These are phyloP conservation scores for Torrubiella hemipterigena DNA, from an alignment of 2,329 filamentous ascomycete species.

Conservation along the genomic window DNA sequence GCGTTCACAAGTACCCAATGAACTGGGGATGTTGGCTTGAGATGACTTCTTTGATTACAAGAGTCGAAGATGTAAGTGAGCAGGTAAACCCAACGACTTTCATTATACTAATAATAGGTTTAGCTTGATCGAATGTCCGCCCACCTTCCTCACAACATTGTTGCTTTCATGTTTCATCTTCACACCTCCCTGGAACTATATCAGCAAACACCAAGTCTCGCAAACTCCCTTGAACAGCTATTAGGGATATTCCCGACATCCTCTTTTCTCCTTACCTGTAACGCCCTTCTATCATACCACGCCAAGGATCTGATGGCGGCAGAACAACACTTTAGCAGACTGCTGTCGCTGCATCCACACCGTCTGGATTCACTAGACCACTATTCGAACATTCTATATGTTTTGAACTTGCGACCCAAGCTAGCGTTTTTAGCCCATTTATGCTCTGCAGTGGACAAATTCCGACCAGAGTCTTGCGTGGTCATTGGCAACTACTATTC, in stretches of 20 bases:
- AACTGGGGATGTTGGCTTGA: conserved; percentile 98
- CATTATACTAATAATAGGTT: conserved; percentile 1
- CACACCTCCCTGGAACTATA: conserved; percentile 87
- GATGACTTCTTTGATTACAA: conserved; percentile 66
- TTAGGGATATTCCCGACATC: conserved; percentile 77
- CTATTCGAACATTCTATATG: conserved; percentile 95
- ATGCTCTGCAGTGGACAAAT: conserved; percentile 85
- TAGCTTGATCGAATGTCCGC: conserved; percentile 61
- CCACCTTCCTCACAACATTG: conserved; percentile 76
- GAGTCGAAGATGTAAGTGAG: conserved; percentile 63
- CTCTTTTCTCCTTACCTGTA: conserved; percentile 81
- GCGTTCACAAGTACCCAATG: conserved; percentile 81
- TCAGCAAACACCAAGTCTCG: conserved; percentile 65
- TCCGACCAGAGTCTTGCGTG: conserved; percentile 91
- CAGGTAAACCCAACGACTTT: conserved; percentile 11
- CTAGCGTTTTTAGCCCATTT: conserved; percentile 86
- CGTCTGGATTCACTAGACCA: conserved; percentile 84
- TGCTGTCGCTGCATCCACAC: conserved; percentile 63
- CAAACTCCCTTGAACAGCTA: conserved; percentile 64
- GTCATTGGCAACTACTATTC: conserved; percentile 98
- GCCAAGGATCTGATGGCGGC: conserved; percentile 65
- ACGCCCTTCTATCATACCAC: conserved; percentile 80
- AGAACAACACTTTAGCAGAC: conserved; percentile 60
- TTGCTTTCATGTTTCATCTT: conserved; percentile 88
- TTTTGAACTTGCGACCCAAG: conserved; percentile 77